Evolutionary conservation across 805 yeast species (phyloP), one percentile per base, ranked within the genome.

Genomic region (Metschnikowia lachancei): DNA sequence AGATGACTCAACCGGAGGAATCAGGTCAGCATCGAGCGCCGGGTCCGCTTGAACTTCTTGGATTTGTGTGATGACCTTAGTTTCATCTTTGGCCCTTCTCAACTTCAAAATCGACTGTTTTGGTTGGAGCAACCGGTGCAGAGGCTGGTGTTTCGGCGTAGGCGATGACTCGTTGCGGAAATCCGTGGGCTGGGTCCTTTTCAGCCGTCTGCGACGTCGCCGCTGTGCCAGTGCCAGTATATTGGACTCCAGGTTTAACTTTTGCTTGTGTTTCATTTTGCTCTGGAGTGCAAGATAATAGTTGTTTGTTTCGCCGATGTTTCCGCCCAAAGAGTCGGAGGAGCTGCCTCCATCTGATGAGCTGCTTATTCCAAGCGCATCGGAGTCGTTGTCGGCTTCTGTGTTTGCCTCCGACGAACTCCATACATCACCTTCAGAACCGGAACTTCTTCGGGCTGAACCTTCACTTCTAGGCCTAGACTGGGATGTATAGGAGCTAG

Each of bases 91-190:
- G 8, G 35, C 31, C 24, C 22, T 36, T 11, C n/a, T 19, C 12
- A 46, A 36, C 54, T 71, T 71, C 41, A 72, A 54, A n/a, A 72
- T 72, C n/a, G 73, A 67, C 32, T 64, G 57, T 51, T 68, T 67
- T 1, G 77, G 77, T 52, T 69, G 65, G 31, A 72, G 55, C 2
- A 59, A 64, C 41, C 67, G 70, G 53, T 72, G 77, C 24, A 70
- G 67, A 4, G 77, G 77, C 45, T 64, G 62, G 47, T 69, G 74
- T 42, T 70, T 70, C 1, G 45, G 47, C 12, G 46, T 37, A 11
- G 50, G 51, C 17, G 48, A 44, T 13, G 33, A 13, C 3, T 30
- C 33, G 17, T 14, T 8, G 17, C 33, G 14, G 17, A 33, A 17
- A 4, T 2, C 11, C 6, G 16, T 9, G 3, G 36, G 11, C 22